Evolutionary conservation across 306 rosid genomes (phyloP).

Genomic region (Vachellia collinsii): DNA sequence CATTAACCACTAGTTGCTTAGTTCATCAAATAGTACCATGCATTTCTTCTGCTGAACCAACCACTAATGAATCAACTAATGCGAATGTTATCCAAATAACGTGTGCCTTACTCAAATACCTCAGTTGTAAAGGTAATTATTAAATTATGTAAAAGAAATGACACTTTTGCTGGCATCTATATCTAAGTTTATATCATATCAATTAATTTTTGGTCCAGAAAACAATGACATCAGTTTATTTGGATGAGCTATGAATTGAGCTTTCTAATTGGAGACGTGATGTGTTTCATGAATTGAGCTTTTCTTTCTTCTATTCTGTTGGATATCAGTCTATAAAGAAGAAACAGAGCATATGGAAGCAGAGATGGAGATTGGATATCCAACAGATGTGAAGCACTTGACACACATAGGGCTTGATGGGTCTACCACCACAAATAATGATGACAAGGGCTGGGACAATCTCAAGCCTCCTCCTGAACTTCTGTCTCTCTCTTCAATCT

Average conservation of each 20-base stretch:
- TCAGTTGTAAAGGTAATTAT: background rate
- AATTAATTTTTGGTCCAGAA: background rate
- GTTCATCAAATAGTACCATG: background rate
- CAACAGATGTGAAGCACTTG: conserved; percentile 93
- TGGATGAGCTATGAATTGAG: background rate
- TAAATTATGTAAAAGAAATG: background rate
- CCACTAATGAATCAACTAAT: background rate
- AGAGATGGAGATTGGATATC: conserved; percentile 89
- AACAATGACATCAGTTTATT: background rate
- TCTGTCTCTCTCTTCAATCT: conserved; percentile 75
- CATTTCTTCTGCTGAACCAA: background rate
- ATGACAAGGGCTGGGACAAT: conserved; percentile 59
- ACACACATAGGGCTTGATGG: conserved; percentile 96
- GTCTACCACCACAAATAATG: conserved; percentile 59
- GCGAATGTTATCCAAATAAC: background rate
- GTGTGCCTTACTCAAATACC: background rate
- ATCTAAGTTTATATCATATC: background rate
- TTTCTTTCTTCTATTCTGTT: conserved; percentile 2
- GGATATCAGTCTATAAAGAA: conserved; percentile 55
- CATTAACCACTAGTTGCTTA: background rate
- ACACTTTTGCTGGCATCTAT: background rate
- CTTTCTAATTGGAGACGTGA: background rate
- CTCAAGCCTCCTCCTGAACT: conserved; percentile 58
- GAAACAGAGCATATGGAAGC: conserved; percentile 47
- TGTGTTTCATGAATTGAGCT: background rate